Base-by-base conservation (phyloP, 2,329 filamentous ascomycete species). In the Alternaria ventricosa region DNA sequence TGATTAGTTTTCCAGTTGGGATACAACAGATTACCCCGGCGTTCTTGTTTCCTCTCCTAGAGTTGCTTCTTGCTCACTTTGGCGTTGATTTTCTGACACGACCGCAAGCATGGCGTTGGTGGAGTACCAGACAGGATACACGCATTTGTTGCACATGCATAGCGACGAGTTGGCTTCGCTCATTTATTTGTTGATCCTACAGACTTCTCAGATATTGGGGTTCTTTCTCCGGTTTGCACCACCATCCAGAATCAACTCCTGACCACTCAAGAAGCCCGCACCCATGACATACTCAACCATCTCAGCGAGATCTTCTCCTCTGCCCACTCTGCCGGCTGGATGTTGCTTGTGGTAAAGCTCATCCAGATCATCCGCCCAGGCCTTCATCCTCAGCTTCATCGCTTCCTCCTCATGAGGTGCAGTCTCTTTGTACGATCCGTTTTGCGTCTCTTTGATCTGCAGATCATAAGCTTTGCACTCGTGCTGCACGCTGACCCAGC, bases 401-500 rank as follows among this genome's bases (percentile, higher is more conserved):
- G 67, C 66, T 18, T 61, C 62, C 10, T 69, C 67, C 23, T 69
- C 71, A 56, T 73, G 70, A 18, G 68, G 65, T 18, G 65, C 66
- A 20, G 54, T 54, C 27, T 63, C 56, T 43, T 69, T 70, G 50
- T 65, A 69, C 11, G 64, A 54, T 5, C 66, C 66, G 44, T 70
- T 69, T 36, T 70, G 63, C 30, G 57, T 60, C 44, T 63, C 66
- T 61, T 60, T 64, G 0, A 79, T 79, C 45, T 78, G 72, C 70
- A 82, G 77, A 68, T 85, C 82, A 4, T 76, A 79, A 6, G 74
- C 71, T 63, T 74, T 74, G 45, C 77, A 79, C 70, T 83, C 81
- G 51, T 84, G 76, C 46, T 72, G 75, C 13, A 86, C 84, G 65
- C 84, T 78, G 49, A 86, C 83, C 84, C 84, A 86, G 0, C 84